Evolutionary conservation across 352 stramenopile genomes (phyloP).

Genomic region (Lagenidium sp.): DNA sequence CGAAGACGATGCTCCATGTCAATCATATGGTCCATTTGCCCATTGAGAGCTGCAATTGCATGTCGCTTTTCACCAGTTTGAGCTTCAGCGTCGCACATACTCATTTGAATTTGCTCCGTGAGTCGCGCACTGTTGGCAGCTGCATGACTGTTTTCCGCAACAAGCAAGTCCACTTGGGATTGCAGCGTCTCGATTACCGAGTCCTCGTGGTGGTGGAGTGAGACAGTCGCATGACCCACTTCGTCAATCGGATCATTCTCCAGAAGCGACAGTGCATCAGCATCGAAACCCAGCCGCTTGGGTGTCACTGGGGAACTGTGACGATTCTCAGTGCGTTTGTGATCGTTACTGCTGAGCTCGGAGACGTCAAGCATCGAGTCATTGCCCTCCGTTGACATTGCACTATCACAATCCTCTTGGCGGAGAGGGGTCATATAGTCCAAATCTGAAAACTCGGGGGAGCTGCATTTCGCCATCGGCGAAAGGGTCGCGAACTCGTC

Average conservation of each 20-base stretch:
- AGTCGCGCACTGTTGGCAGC: constrained; percentile 45
- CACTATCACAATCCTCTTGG: neutral
- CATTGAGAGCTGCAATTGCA: constrained; percentile 6
- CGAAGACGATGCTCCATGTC: constrained; percentile 27
- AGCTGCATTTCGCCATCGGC: constrained; percentile 5
- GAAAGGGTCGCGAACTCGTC: constrained; percentile 16
- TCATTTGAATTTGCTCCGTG: constrained; percentile 24
- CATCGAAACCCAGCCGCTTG: constrained; percentile 16
- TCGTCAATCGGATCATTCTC: constrained; percentile 8
- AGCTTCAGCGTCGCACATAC: constrained; percentile 17
- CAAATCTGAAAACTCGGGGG: no score
- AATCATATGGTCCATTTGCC: constrained; percentile 16
- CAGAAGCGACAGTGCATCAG: constrained; percentile 13
- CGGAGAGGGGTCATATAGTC: neutral
- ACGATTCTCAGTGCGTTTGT: no score
- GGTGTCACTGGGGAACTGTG: constrained; percentile 9
- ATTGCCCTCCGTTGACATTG: constrained; percentile 3
- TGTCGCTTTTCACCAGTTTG: constrained; percentile 15
- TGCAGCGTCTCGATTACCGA: constrained; percentile 40
- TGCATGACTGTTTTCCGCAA: constrained; percentile 52
- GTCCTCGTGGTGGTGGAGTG: neutral
- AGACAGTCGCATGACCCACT: no score
- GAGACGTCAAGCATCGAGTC: constrained; percentile 6
- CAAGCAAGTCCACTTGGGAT: constrained; percentile 41
- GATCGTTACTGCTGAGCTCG: constrained; percentile 3